A percentile compares a stretch with the other conserved stretches of the same genome.
Conservation (phyloP, 306 rosid species). For the Parietaria judaica region DNA sequence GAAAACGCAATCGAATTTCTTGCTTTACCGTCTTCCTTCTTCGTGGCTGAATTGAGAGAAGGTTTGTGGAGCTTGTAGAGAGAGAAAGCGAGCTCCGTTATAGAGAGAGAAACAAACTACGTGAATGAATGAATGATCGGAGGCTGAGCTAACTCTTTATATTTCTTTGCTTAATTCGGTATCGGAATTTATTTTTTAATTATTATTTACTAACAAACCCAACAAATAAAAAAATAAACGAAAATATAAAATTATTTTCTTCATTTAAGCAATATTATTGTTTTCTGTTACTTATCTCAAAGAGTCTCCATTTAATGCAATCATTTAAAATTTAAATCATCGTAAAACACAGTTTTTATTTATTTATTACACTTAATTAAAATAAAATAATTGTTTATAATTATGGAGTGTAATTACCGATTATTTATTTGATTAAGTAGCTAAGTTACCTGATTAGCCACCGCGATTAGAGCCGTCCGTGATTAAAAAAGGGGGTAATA, state of each 20-base stretch:
- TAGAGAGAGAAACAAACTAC: constrained; percentile 19
- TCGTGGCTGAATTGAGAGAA: constrained; percentile 21
- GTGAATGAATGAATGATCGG: constrained; percentile 41
- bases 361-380: too few species aligned
- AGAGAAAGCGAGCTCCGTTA: constrained; percentile 10
- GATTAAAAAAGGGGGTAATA: constrained; percentile 15
- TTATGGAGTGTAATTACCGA: background rate
- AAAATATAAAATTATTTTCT: too few species aligned
- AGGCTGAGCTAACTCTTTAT: constrained; percentile 19
- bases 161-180: constrained; percentile 1
- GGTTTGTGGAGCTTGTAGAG: constrained; percentile 13
- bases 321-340: too few species aligned
- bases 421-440: background rate
- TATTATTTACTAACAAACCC: too few species aligned
- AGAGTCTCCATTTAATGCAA: too few species aligned
- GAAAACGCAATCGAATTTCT: constrained; percentile 5
- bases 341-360: too few species aligned
- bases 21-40: constrained; percentile 26
- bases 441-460: background rate
- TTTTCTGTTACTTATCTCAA: background rate
- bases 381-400: too few species aligned
- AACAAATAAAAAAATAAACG: too few species aligned
- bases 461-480: constrained; percentile 39
- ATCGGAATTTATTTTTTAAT: too few species aligned
- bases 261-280: too few species aligned